phyloP scores from a whole-genome alignment of 345 rosid genomes.

The Brassica cretica region DNA sequence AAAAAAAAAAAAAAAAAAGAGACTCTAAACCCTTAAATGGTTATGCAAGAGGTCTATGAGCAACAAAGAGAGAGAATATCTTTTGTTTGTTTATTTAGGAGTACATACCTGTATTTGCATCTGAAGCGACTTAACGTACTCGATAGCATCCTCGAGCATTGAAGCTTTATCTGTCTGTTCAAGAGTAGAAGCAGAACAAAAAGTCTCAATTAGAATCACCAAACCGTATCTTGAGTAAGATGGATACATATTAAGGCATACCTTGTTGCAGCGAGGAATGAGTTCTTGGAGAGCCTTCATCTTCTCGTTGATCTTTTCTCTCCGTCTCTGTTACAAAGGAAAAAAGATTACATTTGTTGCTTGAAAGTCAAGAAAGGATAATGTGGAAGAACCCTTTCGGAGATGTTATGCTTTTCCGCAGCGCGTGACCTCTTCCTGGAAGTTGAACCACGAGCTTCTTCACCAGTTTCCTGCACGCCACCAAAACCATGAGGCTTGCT shows the following conservation, averaged over 20 bases:
- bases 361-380: not conserved
- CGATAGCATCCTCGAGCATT: slow-evolving; percentile 33
- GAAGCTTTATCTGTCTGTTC: slow-evolving; percentile 36
- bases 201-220: too few relatives aligned
- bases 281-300: slow-evolving; percentile 60
- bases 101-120: slow-evolving; percentile 27
- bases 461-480: slow-evolving; percentile 25
- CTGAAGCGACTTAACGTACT: slow-evolving; percentile 17
- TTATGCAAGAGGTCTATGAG: not conserved
- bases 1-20: not conserved
- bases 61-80: too few relatives aligned
- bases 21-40: not conserved
- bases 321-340: slow-evolving; percentile 45
- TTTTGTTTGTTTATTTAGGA: not conserved
- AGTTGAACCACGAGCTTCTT: slow-evolving; percentile 52
- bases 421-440: slow-evolving; percentile 75
- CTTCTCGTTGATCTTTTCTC: slow-evolving; percentile 72
- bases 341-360: not conserved
- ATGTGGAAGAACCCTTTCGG: slow-evolving; percentile 65
- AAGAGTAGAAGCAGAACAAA: not conserved
- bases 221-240: too few relatives aligned
- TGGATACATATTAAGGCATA: not conserved
- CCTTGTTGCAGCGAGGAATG: slow-evolving; percentile 36
- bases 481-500: not conserved
- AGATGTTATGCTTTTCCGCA: slow-evolving; percentile 81